Base-by-base conservation (phyloP, 306 rosid species). In the Quercus wislizeni region DNA sequence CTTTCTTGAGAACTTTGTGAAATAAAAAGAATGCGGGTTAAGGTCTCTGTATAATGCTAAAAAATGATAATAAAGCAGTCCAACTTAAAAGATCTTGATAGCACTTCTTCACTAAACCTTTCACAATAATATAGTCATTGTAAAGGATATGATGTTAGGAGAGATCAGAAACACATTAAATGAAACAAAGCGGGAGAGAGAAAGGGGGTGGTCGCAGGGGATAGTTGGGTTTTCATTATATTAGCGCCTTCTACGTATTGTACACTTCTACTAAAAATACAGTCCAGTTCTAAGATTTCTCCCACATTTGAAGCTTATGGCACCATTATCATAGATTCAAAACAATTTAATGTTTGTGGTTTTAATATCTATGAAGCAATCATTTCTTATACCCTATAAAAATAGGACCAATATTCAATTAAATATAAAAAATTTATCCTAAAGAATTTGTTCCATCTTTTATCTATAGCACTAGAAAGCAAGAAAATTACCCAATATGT, bases 1-100 rank as follows among this genome's bases (percentile, higher is more conserved):
- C 96, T 88, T 88, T 95, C 93, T 90, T 93, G 74, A 92, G 90
- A 86, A 86, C 99, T 95, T 82, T 3, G 55, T 52, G 69, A 75
- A 75, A 73, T 46, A 73, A 72, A 82, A 82, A 74, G 35, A 49
- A 17, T 38, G 5, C 33, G 19, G 38, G 75, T 77, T 75, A 79
- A 81, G 87, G 38, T 69, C 78, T 84, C 69, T 23, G 35, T 25
- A 74, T 13, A 82, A 58, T 65, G 77, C 65, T 69, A 27, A 38
- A 79, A 70, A 62, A 6, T 2, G 25, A 54, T 17, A 65, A 9
- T 28, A 33, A 18, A 28, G 30, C 51, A 23, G 49, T 4, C 56
- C 63, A 71, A 55, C 38, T 61, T 74, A 38, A 56, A 74, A 30
- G 52, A 31, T 74, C 54, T 63, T 63, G 38, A 63, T 63, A 27